Evolutionary conservation across 2,329 filamentous ascomycete genomes (phyloP).

Genomic region (Fusarium illudens): DNA sequence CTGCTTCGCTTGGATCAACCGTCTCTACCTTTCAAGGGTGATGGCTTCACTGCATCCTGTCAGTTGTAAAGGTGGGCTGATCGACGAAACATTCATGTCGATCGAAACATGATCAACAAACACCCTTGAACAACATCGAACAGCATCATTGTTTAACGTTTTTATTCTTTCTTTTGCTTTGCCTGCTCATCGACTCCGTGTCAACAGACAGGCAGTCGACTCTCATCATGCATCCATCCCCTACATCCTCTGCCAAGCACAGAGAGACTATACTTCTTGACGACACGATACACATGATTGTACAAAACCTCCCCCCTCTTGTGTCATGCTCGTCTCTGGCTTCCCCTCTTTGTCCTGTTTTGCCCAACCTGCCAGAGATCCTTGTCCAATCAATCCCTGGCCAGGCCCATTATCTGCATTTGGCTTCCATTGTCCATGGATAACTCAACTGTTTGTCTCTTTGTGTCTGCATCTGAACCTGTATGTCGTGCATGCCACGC

Average conservation of each 20-base stretch:
- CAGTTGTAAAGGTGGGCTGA: not conserved
- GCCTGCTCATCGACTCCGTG: not conserved
- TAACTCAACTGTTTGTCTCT: conserved; percentile 23
- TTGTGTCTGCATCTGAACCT: conserved; percentile 15
- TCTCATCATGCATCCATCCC: too few species aligned
- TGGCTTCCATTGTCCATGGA: conserved; percentile 22
- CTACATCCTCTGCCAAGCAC: conserved; percentile 27
- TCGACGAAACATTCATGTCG: not conserved
- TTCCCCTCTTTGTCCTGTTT: conserved; percentile 24
- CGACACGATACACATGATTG: conserved; percentile 36
- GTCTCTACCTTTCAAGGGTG: conserved; percentile 15
- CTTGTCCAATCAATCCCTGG: conserved; percentile 2
- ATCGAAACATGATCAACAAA: not conserved
- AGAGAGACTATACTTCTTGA: too few species aligned
- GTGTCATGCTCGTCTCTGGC: conserved; percentile 18
- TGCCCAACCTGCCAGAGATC: conserved; percentile 26
- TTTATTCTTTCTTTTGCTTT: conserved; percentile 14
- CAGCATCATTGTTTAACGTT: conserved; percentile 12
- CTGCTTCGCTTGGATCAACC: conserved; percentile 21
- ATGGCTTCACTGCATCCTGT: conserved; percentile 5
- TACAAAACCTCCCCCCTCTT: conserved; percentile 29
- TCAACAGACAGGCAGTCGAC: too few species aligned
- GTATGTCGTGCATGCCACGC: conserved; percentile 10
- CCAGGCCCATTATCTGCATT: conserved; percentile 25
- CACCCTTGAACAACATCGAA: not conserved